Evolutionary conservation across 306 rosid genomes (phyloP).

Genomic region (peach (Prunus persica)): DNA sequence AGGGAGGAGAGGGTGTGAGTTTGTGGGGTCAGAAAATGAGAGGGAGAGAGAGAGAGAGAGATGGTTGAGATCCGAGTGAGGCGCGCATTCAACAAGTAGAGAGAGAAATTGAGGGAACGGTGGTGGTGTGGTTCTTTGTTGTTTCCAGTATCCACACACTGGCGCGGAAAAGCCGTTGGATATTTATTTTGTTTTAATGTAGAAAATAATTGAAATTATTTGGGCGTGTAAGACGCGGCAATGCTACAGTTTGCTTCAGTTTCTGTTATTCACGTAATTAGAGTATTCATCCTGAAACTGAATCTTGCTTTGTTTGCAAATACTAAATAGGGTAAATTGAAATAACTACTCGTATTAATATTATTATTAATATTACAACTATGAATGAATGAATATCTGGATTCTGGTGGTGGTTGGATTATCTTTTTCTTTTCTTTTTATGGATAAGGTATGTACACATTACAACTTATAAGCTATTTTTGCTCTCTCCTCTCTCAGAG

Average conservation of each 20-base stretch:
- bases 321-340: too few species aligned
- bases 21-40: background rate
- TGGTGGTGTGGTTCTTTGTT: background rate
- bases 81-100: background rate
- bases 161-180: slow-evolving; percentile 7
- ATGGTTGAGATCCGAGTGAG: slow-evolving; percentile 4
- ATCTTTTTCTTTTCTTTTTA: too few species aligned
- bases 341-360: too few species aligned
- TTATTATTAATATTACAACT: too few species aligned
- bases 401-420: too few species aligned
- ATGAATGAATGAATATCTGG: too few species aligned
- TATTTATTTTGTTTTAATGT: background rate
- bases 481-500: too few species aligned
- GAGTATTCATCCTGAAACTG: too few species aligned
- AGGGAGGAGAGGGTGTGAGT: background rate
- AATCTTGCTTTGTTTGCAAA: too few species aligned
- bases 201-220: background rate
- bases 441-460: too few species aligned
- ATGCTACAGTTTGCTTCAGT: background rate
- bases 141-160: background rate
- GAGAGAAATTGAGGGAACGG: background rate
- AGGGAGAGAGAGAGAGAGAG: background rate
- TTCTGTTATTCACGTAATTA: too few species aligned
- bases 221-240: background rate
- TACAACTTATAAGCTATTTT: too few species aligned